Conservation (phyloP, 1,139 yeast species). For the Blastobotrys elegans region DNA sequence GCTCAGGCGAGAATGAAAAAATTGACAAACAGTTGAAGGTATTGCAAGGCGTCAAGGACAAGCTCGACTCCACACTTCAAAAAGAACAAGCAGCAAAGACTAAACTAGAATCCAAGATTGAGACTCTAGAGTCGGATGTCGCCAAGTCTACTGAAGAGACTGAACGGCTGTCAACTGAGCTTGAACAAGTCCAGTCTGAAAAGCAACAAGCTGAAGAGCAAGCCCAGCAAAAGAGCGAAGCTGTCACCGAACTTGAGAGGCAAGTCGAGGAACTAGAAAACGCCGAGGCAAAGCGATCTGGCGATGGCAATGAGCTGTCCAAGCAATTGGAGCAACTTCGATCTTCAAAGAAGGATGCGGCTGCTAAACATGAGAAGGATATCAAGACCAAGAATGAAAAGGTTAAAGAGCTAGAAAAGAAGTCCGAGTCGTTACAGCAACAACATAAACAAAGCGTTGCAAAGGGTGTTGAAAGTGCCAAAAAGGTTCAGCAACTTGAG, state of each 20-base stretch:
- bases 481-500: slow-evolving; percentile 9
- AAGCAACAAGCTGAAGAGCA: slow-evolving; percentile 14
- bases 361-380: slow-evolving; percentile 6
- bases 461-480: slow-evolving; percentile 5
- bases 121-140: slow-evolving; percentile 11
- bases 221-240: not conserved
- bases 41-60: not conserved
- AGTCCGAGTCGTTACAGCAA: slow-evolving; percentile 1
- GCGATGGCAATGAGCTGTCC: slow-evolving; percentile 3
- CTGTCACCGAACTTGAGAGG: not conserved
- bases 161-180: not conserved
- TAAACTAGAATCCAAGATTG: slow-evolving; percentile 15
- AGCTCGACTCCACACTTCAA: too few relatives aligned
- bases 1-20: not conserved
- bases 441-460: slow-evolving; percentile 3
- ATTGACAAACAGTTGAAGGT: not conserved
- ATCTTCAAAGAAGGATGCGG: slow-evolving; percentile 3
- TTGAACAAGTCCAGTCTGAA: slow-evolving; percentile 14
- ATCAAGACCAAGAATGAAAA: slow-evolving; percentile 10
- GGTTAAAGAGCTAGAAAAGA: slow-evolving; percentile 11
- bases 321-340: slow-evolving; percentile 6
- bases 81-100: not conserved
- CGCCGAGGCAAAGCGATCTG: not conserved
- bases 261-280: slow-evolving; percentile 2
- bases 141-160: not conserved